Evolutionary conservation across 1,139 yeast genomes (phyloP), one percentile per base, ranked within the genome.

Genomic region (Oligophagozyma castellii): DNA sequence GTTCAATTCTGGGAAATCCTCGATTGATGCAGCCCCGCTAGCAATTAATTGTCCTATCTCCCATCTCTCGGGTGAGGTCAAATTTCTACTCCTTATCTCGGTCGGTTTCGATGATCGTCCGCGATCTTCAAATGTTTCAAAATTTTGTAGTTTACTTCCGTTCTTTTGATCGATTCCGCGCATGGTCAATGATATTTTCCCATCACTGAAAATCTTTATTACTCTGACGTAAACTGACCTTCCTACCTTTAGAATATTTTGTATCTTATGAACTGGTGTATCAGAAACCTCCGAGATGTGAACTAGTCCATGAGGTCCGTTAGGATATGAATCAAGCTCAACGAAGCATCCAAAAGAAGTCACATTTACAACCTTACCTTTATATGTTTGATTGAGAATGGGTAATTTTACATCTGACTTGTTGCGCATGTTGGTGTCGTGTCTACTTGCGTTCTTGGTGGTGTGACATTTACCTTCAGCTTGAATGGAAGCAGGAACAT

Each of bases 31-130:
- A 0, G 70, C 89, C 2, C 93, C 93, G 3, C 92, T 72, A 0
- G 92, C 78, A 20, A 78, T 75, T 19, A 81, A 58, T 45, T 86
- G 95, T 19, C 80, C 62, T 29, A 81, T 65, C 45, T 86, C 95
- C 94, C 95, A 86, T 33, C 86, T 57, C 50, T 86, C 96, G 1
- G 93, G 93, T 0, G 93, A 77, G 0, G 92, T 75, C 22, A 77
- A 51, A 29, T 81, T 58, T 41, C 73, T 62, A 33, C 60, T 51
- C 4, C 34, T 33, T n/a, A 36, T 35, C 19, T 38, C 24, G 11
- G 29, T 36, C 24, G 31, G 14, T 20, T 27, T 30, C 19, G 33
- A 32, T 15, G 27, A 35, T 26, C 44, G 34, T 19, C 48, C 52
- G 26, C 56, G 54, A 16, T 28, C 30, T 5, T 30, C 29, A 8